These are phyloP conservation scores for Rhododendron simsii DNA, from an alignment of 148 eudicot genomes.

Conservation along the genomic window DNA sequence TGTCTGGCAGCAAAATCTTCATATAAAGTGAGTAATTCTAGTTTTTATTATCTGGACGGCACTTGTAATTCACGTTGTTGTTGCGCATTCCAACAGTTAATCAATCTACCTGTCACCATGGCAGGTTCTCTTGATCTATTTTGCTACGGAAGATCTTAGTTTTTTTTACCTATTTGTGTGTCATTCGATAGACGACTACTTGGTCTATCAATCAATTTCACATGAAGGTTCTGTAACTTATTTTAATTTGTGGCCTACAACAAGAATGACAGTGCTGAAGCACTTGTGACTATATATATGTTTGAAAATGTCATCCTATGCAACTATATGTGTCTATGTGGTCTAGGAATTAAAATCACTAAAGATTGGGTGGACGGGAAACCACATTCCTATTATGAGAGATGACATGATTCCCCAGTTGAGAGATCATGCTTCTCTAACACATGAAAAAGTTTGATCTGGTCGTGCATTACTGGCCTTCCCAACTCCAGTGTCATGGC, in stretches of 20 bases:
- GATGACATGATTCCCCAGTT: neutral
- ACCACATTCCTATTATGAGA: neutral
- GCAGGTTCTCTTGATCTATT: neutral
- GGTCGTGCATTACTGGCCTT: neutral
- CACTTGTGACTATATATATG: neutral
- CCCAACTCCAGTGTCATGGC: neutral
- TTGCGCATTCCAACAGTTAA: neutral
- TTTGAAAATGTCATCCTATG: neutral
- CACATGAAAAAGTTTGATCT: neutral
- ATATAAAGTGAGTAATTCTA: conserved; percentile 42
- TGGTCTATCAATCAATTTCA: neutral
- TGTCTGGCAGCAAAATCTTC: conserved; percentile 78
- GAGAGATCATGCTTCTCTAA: neutral
- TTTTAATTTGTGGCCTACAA: neutral
- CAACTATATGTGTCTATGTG: no score
- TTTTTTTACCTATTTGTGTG: neutral
- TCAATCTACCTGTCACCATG: neutral
- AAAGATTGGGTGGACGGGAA: neutral
- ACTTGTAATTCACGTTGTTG: neutral
- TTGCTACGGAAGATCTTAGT: neutral
- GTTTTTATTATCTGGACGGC: neutral
- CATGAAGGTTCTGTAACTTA: neutral
- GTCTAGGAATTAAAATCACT: neutral
- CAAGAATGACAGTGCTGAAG: neutral
- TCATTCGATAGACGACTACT: neutral